phyloP scores from a whole-genome alignment of 495 filamentous ascomycete species.

The Schizothecium vesticola region DNA sequence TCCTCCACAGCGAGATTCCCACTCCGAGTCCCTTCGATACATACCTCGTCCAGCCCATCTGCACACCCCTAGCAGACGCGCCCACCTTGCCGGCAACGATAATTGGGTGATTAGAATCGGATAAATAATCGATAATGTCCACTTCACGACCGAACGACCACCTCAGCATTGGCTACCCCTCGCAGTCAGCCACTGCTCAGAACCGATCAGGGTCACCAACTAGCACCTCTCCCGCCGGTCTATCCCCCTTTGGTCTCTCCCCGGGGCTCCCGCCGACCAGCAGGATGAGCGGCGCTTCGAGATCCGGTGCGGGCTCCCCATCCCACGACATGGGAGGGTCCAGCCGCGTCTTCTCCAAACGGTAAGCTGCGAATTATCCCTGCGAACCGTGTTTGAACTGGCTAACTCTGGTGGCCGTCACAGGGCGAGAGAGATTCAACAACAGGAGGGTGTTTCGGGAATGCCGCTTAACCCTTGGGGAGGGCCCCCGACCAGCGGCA shows the following conservation, averaged over 20 bases:
- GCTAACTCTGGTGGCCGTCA: slow-evolving; percentile 12
- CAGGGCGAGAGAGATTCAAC: slow-evolving; percentile 94
- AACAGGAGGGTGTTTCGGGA: slow-evolving; percentile 73
- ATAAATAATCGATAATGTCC: slow-evolving; percentile 85
- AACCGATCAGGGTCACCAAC: slow-evolving; percentile 81
- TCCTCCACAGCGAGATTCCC: background rate
- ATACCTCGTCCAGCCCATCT: background rate
- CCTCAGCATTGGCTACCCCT: slow-evolving; percentile 65
- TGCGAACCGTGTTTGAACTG: background rate
- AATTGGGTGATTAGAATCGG: slow-evolving; percentile 38
- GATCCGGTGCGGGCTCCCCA: slow-evolving; percentile 92
- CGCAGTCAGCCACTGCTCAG: slow-evolving; percentile 54
- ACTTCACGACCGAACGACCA: slow-evolving; percentile 74
- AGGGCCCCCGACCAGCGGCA: slow-evolving; percentile 81
- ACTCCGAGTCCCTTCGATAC: background rate
- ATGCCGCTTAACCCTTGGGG: slow-evolving; percentile 85
- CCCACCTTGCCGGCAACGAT: slow-evolving; percentile 14
- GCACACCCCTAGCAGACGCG: background rate
- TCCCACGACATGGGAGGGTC: slow-evolving; percentile 80
- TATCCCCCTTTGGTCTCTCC: slow-evolving; percentile 70
- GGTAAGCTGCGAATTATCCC: slow-evolving; percentile 53
- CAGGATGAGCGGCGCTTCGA: slow-evolving; percentile 65
- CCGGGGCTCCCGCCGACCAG: slow-evolving; percentile 57
- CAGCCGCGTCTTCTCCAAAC: slow-evolving; percentile 75
- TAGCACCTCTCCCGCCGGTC: slow-evolving; percentile 71